Base-by-base conservation (phyloP, 768 basidiomycete genomes). In the Boletus coccyginus region DNA sequence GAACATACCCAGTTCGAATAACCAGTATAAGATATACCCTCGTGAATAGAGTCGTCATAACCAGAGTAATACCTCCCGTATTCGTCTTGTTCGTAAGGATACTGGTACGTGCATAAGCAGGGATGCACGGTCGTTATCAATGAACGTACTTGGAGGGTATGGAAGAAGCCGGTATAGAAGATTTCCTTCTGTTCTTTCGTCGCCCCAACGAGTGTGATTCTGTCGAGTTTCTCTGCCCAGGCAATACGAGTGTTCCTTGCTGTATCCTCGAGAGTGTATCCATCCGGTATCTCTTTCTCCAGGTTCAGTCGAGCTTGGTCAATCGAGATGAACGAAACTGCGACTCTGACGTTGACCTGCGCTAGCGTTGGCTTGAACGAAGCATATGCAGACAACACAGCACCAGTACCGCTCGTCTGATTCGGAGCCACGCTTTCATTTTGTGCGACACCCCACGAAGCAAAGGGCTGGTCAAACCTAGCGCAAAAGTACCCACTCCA, bases 11-110 rank as follows among this genome's bases (percentile, higher is more conserved):
- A 90, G 57, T 84, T 88, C 0, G 88, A 90, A 65, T 92, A 92
- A 1, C 89, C 90, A 0, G 84, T 88, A 62, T 92, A 92, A 0
- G 87, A 90, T n/a, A 74, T 72, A 17, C 86, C 84, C 31, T 78
- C 66, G 47, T 90, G 87, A 0, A 92, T 70, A 7, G 70, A 56
- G 50, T 87, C 82, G 53, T 89, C 85, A 56, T 92, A 92, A 1
- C 82, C 91, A 7, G 90, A 92, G 68, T 87, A 93, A 68, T 92
- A 92, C 8, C 63, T 66, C 5, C 81, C 81, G 39, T 78, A 73
- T 66, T 92, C 90, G 58, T 79, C 75, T 56, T 88, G 82, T 64
- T 92, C 89, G 62, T 86, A 87, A 0, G 91, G 91, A 60, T 90
- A 92, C 83, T 92, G 2, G 21, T 21, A 69, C 0, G 51, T 51